Percentiles rank a stretch among this genome's conserved stretches.
Evolutionary conservation across 1,139 yeast species (phyloP).

Genomic region (Taphrina communis): DNA sequence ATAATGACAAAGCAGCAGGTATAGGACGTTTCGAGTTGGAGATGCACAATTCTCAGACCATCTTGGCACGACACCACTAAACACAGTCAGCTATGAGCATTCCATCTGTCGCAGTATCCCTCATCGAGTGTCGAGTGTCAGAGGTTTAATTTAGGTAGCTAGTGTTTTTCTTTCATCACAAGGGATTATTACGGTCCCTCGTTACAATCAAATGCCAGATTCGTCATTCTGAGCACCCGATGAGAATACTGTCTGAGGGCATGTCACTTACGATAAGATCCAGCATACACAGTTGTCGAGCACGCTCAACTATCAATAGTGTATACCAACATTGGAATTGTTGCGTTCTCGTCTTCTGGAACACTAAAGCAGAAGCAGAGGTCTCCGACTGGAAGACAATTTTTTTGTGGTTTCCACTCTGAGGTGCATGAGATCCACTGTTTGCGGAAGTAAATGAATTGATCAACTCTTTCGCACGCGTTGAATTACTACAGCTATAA

Average conservation of each 20-base stretch:
- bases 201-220: conserved; percentile 41
- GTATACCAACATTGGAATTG: too few species aligned
- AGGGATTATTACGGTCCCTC: conserved; percentile 22
- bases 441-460: neutral
- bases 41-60: neutral
- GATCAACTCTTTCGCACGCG: conserved; percentile 7
- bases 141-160: conserved; percentile 42
- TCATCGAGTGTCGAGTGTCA: conserved; percentile 23
- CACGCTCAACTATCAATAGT: too few species aligned
- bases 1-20: conserved; percentile 3
- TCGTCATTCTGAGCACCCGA: conserved; percentile 27
- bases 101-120: neutral
- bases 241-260: neutral
- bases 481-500: neutral
- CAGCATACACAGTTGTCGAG: too few species aligned
- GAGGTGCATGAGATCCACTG: neutral
- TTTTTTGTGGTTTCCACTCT: neutral
- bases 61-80: neutral
- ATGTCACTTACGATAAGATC: neutral
- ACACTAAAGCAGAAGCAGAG: too few species aligned
- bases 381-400: neutral
- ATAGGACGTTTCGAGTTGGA: neutral
- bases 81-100: neutral
- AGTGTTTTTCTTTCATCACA: conserved; percentile 39
- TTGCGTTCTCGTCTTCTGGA: too few species aligned